Conservation (phyloP, 2,329 filamentous ascomycete species). For the Escovopsis weberi region DNA sequence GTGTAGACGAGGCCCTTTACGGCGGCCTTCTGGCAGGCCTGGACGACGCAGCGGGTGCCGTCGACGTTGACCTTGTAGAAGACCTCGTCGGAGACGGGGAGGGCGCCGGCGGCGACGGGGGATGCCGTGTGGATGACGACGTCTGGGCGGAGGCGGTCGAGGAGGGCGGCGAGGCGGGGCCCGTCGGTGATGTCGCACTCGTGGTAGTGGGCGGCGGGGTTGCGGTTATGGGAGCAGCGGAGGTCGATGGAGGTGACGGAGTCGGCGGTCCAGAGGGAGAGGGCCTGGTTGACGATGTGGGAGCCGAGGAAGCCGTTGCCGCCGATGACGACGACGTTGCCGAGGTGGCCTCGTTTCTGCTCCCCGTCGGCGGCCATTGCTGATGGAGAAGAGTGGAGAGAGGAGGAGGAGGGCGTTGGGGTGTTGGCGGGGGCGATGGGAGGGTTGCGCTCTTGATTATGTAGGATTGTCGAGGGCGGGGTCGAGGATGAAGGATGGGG, state of each 20-base stretch:
- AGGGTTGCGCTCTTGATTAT: too few species aligned
- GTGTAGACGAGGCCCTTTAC: constrained; percentile 84
- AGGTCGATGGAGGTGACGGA: constrained; percentile 60
- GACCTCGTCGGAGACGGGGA: constrained; percentile 41
- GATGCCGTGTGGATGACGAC: constrained; percentile 87
- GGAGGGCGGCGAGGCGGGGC: constrained; percentile 43
- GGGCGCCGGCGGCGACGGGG: constrained; percentile 41
- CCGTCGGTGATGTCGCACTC: constrained; percentile 65
- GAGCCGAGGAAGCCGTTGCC: constrained; percentile 76
- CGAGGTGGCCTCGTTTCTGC: constrained; percentile 32
- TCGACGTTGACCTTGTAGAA: constrained; percentile 79
- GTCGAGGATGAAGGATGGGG: too few species aligned
- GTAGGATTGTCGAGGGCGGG: too few species aligned
- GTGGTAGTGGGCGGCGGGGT: constrained; percentile 44
- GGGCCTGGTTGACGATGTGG: constrained; percentile 62
- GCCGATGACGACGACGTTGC: constrained; percentile 63
- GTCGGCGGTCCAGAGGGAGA: constrained; percentile 34
- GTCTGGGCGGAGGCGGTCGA: constrained; percentile 55
- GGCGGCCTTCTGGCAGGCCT: constrained; percentile 52
- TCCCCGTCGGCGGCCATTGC: constrained; percentile 4
- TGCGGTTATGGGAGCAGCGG: constrained; percentile 54
- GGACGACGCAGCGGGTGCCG: constrained; percentile 65
- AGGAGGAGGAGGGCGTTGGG: too few species aligned
- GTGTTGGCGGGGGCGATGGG: too few species aligned
- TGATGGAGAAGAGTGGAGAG: too few species aligned